These are phyloP conservation scores for Podila clonocystis DNA, from an alignment of 192 early-diverging fungal species.

Conservation along the genomic window DNA sequence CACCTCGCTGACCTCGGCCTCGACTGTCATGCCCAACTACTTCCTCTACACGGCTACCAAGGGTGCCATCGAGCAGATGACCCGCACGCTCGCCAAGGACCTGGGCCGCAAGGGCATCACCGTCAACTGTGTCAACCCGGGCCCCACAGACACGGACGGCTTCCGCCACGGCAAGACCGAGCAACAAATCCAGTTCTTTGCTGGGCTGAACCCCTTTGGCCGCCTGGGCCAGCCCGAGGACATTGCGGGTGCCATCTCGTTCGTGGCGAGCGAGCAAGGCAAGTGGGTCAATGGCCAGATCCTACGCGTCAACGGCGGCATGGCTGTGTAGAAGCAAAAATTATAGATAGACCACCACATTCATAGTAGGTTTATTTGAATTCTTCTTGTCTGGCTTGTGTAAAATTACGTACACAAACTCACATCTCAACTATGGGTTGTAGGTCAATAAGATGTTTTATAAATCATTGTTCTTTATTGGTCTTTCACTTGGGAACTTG, in stretches of 20 bases:
- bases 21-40: conserved; percentile 78
- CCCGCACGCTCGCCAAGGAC: conserved; percentile 75
- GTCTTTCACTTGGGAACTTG: too few relatives aligned
- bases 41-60: conserved; percentile 81
- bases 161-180: conserved; percentile 29
- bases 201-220: not conserved
- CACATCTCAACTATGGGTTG: too few relatives aligned
- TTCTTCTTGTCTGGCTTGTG: too few relatives aligned
- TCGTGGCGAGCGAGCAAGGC: conserved; percentile 14
- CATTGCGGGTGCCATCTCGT: conserved; percentile 26
- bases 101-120: conserved; percentile 30
- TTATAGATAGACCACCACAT: too few relatives aligned
- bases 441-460: too few relatives aligned
- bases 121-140: conserved; percentile 36
- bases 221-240: conserved; percentile 32
- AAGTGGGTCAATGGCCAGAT: conserved; percentile 37
- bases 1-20: conserved; percentile 76
- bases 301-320: conserved; percentile 15
- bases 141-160: conserved; percentile 38
- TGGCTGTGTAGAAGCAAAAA: conserved; percentile 4
- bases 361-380: too few relatives aligned
- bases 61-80: conserved; percentile 82
- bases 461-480: not conserved
- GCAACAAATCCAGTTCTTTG: conserved; percentile 11
- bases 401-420: too few relatives aligned